Evolutionary conservation across 768 basidiomycete genomes (phyloP).

Genomic region (Boletellus sp.): DNA sequence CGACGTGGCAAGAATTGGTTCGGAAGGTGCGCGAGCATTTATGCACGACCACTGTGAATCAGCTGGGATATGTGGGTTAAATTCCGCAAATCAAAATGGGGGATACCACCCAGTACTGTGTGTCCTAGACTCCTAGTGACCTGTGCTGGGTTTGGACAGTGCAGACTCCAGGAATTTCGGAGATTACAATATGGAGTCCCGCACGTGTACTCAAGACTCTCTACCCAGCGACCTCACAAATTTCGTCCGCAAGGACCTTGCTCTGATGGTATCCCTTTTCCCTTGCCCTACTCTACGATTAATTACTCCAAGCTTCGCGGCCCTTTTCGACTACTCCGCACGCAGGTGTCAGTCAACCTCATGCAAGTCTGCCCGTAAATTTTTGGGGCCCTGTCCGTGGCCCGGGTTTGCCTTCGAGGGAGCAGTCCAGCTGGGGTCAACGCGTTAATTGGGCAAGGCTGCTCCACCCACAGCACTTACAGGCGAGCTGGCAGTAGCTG

Average conservation of each 20-base stretch:
- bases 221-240: not conserved
- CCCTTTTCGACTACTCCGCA: not conserved
- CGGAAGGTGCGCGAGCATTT: not conserved
- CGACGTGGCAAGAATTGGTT: not conserved
- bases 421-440: not conserved
- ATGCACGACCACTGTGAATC: constrained; percentile 1
- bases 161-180: too few relatives aligned
- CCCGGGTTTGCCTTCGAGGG: not conserved
- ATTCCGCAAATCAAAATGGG: not conserved
- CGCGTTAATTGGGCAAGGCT: not conserved
- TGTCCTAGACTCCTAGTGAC: not conserved
- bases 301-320: not conserved
- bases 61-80: not conserved
- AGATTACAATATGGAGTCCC: not conserved
- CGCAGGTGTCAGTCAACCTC: not conserved
- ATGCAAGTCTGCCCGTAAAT: not conserved
- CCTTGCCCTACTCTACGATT: not conserved
- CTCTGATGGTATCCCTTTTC: not conserved
- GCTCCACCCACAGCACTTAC: not conserved
- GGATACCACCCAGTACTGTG: not conserved
- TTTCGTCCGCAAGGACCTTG: not conserved
- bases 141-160: not conserved
- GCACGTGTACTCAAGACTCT: not conserved
- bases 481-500: not conserved
- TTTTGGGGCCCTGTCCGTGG: not conserved